phyloP scores from a whole-genome alignment of 1,284 basidiomycete genomes.

The Marasmius oreades region DNA sequence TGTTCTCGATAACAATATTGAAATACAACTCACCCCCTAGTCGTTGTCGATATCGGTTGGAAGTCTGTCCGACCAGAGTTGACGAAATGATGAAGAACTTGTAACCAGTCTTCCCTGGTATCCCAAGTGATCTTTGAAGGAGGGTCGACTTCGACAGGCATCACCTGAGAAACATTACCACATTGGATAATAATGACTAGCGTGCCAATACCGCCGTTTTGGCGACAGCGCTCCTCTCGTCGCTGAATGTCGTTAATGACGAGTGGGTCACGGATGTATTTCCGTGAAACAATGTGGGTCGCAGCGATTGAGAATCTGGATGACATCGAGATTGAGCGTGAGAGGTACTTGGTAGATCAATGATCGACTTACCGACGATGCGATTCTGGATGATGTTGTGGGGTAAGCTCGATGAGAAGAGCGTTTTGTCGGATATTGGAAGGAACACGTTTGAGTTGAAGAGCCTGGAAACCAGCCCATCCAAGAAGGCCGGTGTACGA shows the following conservation, averaged over 20 bases:
- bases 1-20: neutral
- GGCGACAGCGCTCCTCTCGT: slow-evolving; percentile 72
- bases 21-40: slow-evolving; percentile 54
- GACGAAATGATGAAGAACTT: slow-evolving; percentile 64
- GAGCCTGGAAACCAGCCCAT: slow-evolving; percentile 79
- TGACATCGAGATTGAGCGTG: slow-evolving; percentile 23
- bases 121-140: slow-evolving; percentile 74
- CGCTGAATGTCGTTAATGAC: slow-evolving; percentile 70
- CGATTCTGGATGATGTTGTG: slow-evolving; percentile 50
- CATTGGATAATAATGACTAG: slow-evolving; percentile 73
- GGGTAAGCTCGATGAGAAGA: slow-evolving; percentile 63
- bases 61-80: slow-evolving; percentile 72
- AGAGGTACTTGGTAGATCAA: neutral
- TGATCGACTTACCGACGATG: slow-evolving; percentile 52
- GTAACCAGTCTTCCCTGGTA: slow-evolving; percentile 65
- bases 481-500: slow-evolving; percentile 60
- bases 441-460: slow-evolving; percentile 71
- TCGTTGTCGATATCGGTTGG: slow-evolving; percentile 71
- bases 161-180: slow-evolving; percentile 68
- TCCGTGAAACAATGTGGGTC: slow-evolving; percentile 68
- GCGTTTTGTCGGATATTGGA: slow-evolving; percentile 72
- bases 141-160: slow-evolving; percentile 79
- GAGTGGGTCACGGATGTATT: slow-evolving; percentile 68
- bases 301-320: slow-evolving; percentile 60
- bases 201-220: slow-evolving; percentile 67